phyloP scores from a whole-genome alignment of 73 alveolate genomes.

The Symbiodinium natans region DNA sequence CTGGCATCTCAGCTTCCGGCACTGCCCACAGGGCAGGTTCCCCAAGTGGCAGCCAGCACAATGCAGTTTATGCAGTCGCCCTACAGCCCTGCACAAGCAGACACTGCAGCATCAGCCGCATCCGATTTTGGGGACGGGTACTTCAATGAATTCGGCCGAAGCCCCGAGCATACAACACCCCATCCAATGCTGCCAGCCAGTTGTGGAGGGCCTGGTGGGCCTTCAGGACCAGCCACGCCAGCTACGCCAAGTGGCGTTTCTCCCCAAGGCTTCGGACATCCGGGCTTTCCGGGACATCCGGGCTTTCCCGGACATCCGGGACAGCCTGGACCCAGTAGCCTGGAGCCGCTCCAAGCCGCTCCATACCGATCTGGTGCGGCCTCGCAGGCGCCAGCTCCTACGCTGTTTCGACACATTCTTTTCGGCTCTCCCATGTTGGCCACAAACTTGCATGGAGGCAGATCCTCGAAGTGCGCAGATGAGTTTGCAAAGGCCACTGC shows the following conservation, averaged over 20 bases:
- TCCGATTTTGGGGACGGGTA: background rate
- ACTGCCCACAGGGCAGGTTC: background rate
- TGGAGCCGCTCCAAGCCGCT: background rate
- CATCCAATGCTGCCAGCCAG: background rate
- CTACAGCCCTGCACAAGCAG: background rate
- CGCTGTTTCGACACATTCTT: too few relatives aligned
- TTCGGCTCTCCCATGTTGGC: too few relatives aligned
- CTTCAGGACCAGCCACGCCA: background rate
- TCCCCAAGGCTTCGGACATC: too few relatives aligned
- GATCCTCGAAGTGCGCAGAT: conserved; percentile 11
- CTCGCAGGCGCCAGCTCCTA: background rate
- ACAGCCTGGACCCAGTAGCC: background rate
- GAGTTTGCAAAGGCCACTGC: conserved; percentile 1
- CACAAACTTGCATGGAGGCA: too few relatives aligned
- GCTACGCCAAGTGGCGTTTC: background rate
- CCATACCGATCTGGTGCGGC: background rate
- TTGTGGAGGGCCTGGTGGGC: background rate
- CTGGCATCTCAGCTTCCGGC: background rate
- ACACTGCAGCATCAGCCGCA: background rate
- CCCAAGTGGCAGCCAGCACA: background rate
- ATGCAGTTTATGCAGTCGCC: background rate
- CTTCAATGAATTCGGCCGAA: background rate
- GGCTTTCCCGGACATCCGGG: background rate
- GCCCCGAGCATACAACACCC: background rate
- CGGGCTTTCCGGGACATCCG: background rate